A percentile compares a stretch with the other conserved stretches of the same genome.
These are phyloP conservation scores for Russula sp. DNA, from an alignment of 768 basidiomycete species.

Conservation along the genomic window DNA sequence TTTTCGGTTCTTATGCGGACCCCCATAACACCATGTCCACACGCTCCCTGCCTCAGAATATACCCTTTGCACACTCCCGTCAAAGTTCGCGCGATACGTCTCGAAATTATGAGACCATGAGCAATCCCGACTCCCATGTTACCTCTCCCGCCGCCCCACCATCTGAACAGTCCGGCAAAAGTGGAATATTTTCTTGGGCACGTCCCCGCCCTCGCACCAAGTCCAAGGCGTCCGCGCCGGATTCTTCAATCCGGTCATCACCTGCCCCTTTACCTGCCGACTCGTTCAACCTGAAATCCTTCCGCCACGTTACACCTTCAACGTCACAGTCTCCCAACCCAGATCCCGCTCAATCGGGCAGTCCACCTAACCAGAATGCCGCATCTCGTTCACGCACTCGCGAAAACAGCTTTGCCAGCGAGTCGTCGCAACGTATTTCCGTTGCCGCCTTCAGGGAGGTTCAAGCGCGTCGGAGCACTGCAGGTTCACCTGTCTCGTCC, in stretches of 20 bases:
- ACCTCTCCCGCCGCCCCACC: slow-evolving; percentile 10
- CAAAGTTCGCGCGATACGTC: slow-evolving; percentile 1
- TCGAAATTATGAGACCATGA: slow-evolving; percentile 24
- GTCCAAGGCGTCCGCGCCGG: slow-evolving; percentile 33
- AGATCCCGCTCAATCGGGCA: slow-evolving; percentile 24
- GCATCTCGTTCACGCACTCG: slow-evolving; percentile 45
- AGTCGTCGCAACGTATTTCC: slow-evolving; percentile 67
- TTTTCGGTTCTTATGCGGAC: slow-evolving; percentile 57
- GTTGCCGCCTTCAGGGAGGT: slow-evolving; percentile 79
- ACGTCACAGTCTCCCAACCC: slow-evolving; percentile 28
- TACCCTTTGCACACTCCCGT: neutral
- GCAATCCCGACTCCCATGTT: slow-evolving; percentile 20
- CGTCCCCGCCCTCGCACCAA: slow-evolving; percentile 37
- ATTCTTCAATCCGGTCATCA: slow-evolving; percentile 22
- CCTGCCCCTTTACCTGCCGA: slow-evolving; percentile 19
- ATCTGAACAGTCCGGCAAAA: slow-evolving; percentile 32
- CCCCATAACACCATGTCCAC: slow-evolving; percentile 50
- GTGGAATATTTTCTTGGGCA: slow-evolving; percentile 40
- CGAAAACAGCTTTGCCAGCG: slow-evolving; percentile 52
- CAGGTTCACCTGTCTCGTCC: slow-evolving; percentile 52
- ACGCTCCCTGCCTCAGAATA: slow-evolving; percentile 53
- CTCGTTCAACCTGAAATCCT: slow-evolving; percentile 71
- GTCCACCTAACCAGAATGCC: slow-evolving; percentile 27
- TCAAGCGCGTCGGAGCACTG: slow-evolving; percentile 57
- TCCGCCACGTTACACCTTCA: slow-evolving; percentile 57